These are phyloP conservation scores for Chlorella sorokiniana DNA, from an alignment of 139 green algal genomes.

Conservation along the genomic window DNA sequence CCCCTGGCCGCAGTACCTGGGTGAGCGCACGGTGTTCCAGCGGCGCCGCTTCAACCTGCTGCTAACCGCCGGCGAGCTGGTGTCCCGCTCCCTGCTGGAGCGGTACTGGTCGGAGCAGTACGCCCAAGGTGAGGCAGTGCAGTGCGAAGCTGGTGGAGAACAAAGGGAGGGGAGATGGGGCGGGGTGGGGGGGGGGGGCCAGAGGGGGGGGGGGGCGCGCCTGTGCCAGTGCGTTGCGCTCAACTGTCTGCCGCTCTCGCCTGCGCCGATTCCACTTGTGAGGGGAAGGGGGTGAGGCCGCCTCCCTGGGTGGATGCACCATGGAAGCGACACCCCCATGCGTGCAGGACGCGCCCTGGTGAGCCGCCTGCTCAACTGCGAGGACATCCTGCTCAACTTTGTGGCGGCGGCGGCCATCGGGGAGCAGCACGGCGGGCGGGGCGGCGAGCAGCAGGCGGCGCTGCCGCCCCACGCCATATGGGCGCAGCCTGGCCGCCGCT, in stretches of 20 bases:
- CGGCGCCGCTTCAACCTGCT: not conserved
- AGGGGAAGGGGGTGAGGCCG: too few relatives aligned
- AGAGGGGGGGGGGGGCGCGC: too few relatives aligned
- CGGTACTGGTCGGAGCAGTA: constrained; percentile 16
- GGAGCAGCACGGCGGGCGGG: not conserved
- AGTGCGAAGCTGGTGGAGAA: too few relatives aligned
- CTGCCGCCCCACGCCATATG: not conserved
- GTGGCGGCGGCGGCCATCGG: not conserved
- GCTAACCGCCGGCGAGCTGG: constrained; percentile 1
- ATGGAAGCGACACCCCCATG: too few relatives aligned
- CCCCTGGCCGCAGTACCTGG: constrained; percentile 3
- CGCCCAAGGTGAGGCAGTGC: not conserved
- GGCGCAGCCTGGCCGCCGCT: not conserved
- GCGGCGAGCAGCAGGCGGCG: not conserved
- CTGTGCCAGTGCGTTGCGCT: too few relatives aligned
- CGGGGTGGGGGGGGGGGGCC: too few relatives aligned
- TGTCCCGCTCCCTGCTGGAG: not conserved
- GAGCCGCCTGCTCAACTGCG: not conserved
- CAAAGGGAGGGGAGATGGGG: too few relatives aligned
- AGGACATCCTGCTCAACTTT: constrained; percentile 10
- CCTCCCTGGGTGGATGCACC: too few relatives aligned
- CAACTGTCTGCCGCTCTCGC: too few relatives aligned
- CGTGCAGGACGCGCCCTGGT: not conserved
- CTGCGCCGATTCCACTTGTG: too few relatives aligned
- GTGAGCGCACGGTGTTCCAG: not conserved